Conservation (phyloP, 352 stramenopile genomes). For the Pythium pectinolyticum region DNA sequence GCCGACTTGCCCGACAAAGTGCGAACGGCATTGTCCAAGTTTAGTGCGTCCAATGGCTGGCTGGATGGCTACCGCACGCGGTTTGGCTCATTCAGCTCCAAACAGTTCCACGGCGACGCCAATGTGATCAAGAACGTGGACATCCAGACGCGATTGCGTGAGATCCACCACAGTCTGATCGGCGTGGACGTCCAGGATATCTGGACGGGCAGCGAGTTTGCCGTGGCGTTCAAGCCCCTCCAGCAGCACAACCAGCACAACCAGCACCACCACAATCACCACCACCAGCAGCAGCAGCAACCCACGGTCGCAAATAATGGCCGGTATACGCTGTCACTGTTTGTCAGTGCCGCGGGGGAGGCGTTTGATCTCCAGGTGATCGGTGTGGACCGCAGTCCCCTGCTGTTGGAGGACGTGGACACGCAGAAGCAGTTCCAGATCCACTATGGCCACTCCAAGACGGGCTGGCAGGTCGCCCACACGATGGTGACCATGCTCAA, state of each 20-base stretch:
- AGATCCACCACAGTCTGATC: constrained; percentile 71
- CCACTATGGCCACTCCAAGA: constrained; percentile 82
- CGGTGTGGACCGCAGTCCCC: constrained; percentile 55
- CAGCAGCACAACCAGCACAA: background rate
- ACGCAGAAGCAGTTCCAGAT: constrained; percentile 66
- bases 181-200: constrained; percentile 73
- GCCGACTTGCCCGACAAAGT: constrained; percentile 73
- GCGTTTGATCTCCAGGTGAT: constrained; percentile 85
- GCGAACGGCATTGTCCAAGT: constrained; percentile 67
- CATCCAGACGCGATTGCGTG: constrained; percentile 79
- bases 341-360: constrained; percentile 75
- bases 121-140: constrained; percentile 85
- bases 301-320: constrained; percentile 27
- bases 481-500: constrained; percentile 82
- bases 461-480: constrained; percentile 74
- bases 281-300: background rate
- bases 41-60: constrained; percentile 84
- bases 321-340: constrained; percentile 72
- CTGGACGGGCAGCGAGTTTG: constrained; percentile 79
- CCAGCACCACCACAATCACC: constrained; percentile 11
- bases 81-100: constrained; percentile 83
- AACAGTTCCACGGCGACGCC: constrained; percentile 50
- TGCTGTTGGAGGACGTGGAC: constrained; percentile 63
- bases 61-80: constrained; percentile 82
- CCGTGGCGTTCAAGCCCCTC: constrained; percentile 65